Conservation (phyloP, 1,284 basidiomycete species). For the Trichosporon sp. region DNA sequence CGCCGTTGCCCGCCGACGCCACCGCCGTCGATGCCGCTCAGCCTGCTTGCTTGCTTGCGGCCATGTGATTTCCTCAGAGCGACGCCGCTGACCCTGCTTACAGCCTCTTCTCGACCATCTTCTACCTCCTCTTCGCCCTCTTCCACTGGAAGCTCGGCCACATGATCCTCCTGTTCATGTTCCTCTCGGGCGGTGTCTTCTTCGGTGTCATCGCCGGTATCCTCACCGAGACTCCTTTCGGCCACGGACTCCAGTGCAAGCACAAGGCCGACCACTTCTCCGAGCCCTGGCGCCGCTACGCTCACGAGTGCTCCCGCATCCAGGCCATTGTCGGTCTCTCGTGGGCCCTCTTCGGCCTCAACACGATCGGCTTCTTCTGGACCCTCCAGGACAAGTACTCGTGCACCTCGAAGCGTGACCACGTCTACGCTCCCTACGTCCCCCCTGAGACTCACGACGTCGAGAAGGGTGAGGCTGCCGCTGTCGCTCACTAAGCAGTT, state of each 20-base stretch:
- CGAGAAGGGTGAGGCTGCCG: slow-evolving; percentile 6
- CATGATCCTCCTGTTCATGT: slow-evolving; percentile 21
- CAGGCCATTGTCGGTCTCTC: slow-evolving; percentile 35
- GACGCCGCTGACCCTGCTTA: neutral
- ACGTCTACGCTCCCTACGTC: slow-evolving; percentile 26
- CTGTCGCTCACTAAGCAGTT: neutral
- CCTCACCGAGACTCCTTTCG: slow-evolving; percentile 37
- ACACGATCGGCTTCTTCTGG: slow-evolving; percentile 33
- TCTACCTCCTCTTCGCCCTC: slow-evolving; percentile 29
- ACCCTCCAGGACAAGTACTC: slow-evolving; percentile 30
- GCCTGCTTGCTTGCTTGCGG: neutral
- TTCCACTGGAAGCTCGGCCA: slow-evolving; percentile 33
- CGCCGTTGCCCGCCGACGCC: no score
- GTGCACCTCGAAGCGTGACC: slow-evolving; percentile 20
- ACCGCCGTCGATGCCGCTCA: neutral
- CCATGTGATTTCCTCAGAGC: neutral
- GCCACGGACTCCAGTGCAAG: slow-evolving; percentile 38
- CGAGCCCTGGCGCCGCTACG: slow-evolving; percentile 24
- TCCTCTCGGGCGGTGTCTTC: slow-evolving; percentile 23
- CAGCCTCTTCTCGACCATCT: slow-evolving; percentile 32
- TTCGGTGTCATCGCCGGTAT: slow-evolving; percentile 36
- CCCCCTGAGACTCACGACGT: slow-evolving; percentile 6
- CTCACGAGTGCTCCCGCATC: slow-evolving; percentile 28
- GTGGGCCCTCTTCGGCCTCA: slow-evolving; percentile 40
- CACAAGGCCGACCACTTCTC: slow-evolving; percentile 29